phyloP scores from a whole-genome alignment of 352 stramenopile species.

The Globisporangium canariense region DNA sequence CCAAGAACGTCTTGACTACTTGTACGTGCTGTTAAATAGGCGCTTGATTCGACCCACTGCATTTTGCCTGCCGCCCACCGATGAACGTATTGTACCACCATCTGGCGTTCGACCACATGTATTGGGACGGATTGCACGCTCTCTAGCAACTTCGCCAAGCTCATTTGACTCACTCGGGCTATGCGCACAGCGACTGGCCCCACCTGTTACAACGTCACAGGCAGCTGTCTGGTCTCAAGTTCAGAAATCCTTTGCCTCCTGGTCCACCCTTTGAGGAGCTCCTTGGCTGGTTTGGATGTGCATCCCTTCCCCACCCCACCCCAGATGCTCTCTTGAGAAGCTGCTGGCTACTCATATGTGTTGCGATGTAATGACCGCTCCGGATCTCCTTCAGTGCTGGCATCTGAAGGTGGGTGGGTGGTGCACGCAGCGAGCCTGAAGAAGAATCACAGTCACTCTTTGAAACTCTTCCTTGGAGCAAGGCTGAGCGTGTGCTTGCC shows the following conservation, averaged over 20 bases:
- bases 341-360: background rate
- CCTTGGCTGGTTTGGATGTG: background rate
- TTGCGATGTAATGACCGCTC: background rate
- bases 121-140: background rate
- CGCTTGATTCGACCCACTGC: background rate
- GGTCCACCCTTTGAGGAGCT: background rate
- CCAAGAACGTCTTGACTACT: background rate
- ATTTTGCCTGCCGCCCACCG: background rate
- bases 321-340: conserved; percentile 8
- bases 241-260: background rate
- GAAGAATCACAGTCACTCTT: background rate
- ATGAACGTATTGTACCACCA: background rate
- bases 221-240: background rate
- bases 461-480: conserved; percentile 6
- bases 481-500: conserved; percentile 2
- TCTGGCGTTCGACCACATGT: background rate
- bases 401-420: background rate
- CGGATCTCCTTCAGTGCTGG: background rate
- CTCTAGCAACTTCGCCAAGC: background rate
- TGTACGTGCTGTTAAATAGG: background rate
- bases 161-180: background rate
- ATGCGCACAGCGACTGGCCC: background rate
- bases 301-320: background rate
- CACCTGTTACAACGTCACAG: background rate
- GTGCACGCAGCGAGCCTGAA: background rate